These are phyloP conservation scores for Candida patagonica DNA, from an alignment of 805 yeast genomes.

Conservation along the genomic window DNA sequence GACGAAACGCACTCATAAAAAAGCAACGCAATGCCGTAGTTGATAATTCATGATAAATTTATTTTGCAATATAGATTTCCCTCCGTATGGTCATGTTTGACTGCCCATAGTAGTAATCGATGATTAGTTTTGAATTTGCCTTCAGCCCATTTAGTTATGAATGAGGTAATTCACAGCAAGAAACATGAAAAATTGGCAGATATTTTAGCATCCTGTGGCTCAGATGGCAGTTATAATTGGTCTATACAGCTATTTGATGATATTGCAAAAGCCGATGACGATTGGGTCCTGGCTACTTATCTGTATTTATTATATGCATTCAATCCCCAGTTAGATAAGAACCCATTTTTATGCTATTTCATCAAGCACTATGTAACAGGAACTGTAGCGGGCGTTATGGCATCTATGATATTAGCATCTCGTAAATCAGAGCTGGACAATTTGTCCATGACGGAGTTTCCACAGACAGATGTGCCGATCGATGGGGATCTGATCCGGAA, in stretches of 20 bases:
- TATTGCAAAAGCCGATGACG: background rate
- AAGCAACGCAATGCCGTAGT: slow-evolving; percentile 1
- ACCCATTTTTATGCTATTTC: slow-evolving; percentile 12
- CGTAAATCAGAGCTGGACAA: background rate
- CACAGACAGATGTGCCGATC: background rate
- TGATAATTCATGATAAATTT: slow-evolving; percentile 4
- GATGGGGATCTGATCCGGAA: background rate
- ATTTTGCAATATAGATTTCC: too few relatives aligned
- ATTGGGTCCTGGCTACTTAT: background rate
- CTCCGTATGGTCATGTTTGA: too few relatives aligned
- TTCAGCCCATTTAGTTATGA: too few relatives aligned
- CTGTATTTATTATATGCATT: background rate
- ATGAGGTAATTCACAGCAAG: too few relatives aligned
- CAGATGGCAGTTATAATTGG: background rate
- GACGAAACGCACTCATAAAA: slow-evolving; percentile 1
- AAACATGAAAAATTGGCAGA: too few relatives aligned
- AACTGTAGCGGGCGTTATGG: background rate
- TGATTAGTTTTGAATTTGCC: too few relatives aligned
- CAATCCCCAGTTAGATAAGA: slow-evolving; percentile 1
- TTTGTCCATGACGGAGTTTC: background rate
- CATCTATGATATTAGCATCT: background rate
- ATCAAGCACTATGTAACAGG: slow-evolving; percentile 1
- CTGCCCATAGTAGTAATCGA: too few relatives aligned
- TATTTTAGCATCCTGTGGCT: too few relatives aligned
- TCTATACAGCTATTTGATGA: background rate